Base-by-base conservation (phyloP, 202 grass and related monocot species). In the Bolboschoenoplectus hybrid region DNA sequence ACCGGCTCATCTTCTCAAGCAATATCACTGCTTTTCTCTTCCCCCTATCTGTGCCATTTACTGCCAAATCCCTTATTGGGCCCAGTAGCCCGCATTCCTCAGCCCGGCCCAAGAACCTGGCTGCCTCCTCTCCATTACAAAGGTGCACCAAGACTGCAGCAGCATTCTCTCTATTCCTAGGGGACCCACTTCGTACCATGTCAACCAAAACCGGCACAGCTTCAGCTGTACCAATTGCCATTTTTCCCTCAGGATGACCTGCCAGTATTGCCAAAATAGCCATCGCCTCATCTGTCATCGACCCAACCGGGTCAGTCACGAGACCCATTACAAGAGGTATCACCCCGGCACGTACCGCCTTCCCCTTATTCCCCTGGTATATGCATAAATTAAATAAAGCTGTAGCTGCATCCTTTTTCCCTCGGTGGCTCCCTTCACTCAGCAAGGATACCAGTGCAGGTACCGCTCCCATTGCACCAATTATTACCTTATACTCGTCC, bases 371-470 rank as follows among this genome's bases (percentile, higher is more conserved):
- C 78, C 91, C 94, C 85, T 97, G 94, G 85, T 93, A 94, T 85
- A 97, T 97, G 86, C 92, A 97, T 67, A 97, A 50, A 81, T 94
- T 94, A 85, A 97, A 97, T 10, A 97, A 92, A 13, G 94, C 92
- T 43, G 94, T 93, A 53, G 94, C 94, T 56, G 94, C 92, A 16
- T 97, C 94, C 82, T 97, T 94, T 91, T 94, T 97, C 38, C 94
- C 94, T 5, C 92, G 82, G 51, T 88, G 90, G 60, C 87, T 97
- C 38, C 94, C 94, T 84, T 97, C 92, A 44, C 92, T 94, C 84
- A 97, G 58, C 82, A 97, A 66, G 20, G 84, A 88, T 81, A 97
- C 94, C 74, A 97, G 86, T 19, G 92, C 90, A 9, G 94, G 92
- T 60, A 97, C 92, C 53, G 94, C 94, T 35, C 90, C 90, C 70